A percentile compares a stretch with the other conserved stretches of the same genome.
These are phyloP conservation scores for Haematococcus sp. DNA, from an alignment of 139 green algal genomes.

Conservation along the genomic window DNA sequence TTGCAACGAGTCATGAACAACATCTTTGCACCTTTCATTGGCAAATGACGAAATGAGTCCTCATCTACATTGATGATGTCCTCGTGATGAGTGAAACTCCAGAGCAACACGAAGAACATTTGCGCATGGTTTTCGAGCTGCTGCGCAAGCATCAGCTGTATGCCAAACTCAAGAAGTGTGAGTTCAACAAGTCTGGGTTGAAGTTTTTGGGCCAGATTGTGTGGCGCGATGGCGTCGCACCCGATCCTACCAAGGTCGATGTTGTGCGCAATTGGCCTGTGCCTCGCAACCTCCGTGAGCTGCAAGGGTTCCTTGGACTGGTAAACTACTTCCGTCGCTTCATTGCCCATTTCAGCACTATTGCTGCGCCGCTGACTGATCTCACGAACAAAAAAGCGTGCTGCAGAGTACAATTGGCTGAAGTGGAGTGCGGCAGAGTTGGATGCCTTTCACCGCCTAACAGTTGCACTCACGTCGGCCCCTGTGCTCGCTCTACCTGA, in stretches of 20 bases:
- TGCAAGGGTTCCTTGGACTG: constrained; percentile 36
- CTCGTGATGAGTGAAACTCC: constrained; percentile 36
- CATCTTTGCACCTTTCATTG: constrained; percentile 33
- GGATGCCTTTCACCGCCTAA: constrained; percentile 10
- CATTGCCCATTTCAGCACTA: constrained; percentile 13
- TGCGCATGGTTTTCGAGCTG: constrained; percentile 27
- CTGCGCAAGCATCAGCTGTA: constrained; percentile 42
- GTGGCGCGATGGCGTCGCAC: neutral
- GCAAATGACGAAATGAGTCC: constrained; percentile 39
- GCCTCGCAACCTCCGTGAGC: constrained; percentile 3
- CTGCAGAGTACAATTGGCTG: neutral
- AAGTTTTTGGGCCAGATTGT: constrained; percentile 49
- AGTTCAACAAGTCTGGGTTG: constrained; percentile 24
- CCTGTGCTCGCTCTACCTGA: constrained; percentile 25
- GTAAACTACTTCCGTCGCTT: constrained; percentile 39
- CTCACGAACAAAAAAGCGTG: constrained; percentile 2
- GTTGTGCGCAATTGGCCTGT: neutral
- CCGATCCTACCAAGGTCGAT: neutral
- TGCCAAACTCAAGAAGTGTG: constrained; percentile 46
- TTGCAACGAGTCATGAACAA: constrained; percentile 51
- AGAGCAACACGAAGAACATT: constrained; percentile 41
- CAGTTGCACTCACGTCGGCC: constrained; percentile 4
- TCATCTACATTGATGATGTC: constrained; percentile 59
- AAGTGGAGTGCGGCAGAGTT: neutral
- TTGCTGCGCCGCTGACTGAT: constrained; percentile 26